phyloP scores from a whole-genome alignment of 1,139 yeast genomes.

The Yamadazyma pseudoaaseri region DNA sequence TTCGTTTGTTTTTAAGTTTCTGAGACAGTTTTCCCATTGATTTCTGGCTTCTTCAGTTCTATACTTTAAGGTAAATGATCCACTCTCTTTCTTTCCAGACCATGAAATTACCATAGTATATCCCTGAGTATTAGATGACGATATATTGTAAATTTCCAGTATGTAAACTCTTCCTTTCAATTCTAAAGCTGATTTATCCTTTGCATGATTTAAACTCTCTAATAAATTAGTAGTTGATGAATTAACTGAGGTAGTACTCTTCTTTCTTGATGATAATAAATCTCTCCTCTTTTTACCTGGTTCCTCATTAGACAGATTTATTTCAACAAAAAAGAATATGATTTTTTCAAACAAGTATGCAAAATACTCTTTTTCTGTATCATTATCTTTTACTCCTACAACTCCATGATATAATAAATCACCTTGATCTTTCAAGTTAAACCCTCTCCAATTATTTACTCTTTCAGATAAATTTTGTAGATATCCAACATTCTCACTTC shows the following conservation, averaged over 20 bases:
- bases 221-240: constrained; percentile 39
- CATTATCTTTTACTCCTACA: constrained; percentile 74
- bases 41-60: constrained; percentile 67
- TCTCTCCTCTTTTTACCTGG: constrained; percentile 35
- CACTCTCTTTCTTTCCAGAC: constrained; percentile 77
- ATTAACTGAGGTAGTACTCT: constrained; percentile 29
- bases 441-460: constrained; percentile 94
- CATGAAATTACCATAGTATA: constrained; percentile 69
- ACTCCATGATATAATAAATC: constrained; percentile 76
- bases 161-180: constrained; percentile 71
- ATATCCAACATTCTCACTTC: constrained; percentile 80
- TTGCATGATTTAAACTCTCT: constrained; percentile 33
- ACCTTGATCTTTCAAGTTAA: constrained; percentile 78
- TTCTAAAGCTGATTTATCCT: constrained; percentile 43
- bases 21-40: constrained; percentile 68
- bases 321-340: constrained; percentile 71
- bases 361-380: constrained; percentile 83
- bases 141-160: constrained; percentile 60
- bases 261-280: constrained; percentile 42
- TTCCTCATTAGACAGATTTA: constrained; percentile 20
- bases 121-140: constrained; percentile 37
- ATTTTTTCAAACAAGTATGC: constrained; percentile 88
- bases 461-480: constrained; percentile 68
- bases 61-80: constrained; percentile 68
- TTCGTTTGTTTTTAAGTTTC: constrained; percentile 41